Percentiles rank a stretch among this genome's conserved stretches.
phyloP scores from a whole-genome alignment of 805 yeast genomes.

The Candida tammaniensis region DNA sequence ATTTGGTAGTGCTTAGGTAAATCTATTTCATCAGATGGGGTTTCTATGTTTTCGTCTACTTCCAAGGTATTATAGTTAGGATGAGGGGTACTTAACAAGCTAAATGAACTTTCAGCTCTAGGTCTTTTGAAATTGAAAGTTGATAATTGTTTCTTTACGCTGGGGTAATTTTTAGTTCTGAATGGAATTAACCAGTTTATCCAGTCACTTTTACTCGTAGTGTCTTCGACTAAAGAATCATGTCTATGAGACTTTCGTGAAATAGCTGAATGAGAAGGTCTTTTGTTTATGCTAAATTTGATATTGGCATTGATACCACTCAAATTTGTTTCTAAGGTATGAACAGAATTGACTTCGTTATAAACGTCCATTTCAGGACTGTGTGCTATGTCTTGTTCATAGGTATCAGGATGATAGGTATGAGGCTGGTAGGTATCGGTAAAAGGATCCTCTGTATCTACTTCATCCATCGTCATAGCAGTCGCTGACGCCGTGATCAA shows the following conservation, averaged over 20 bases:
- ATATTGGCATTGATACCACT: no score
- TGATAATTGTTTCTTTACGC: slow-evolving; percentile 10
- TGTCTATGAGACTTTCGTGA: not conserved
- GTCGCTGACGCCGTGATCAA: slow-evolving; percentile 25
- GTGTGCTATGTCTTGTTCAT: not conserved
- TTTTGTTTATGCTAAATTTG: no score
- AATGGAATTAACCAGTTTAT: slow-evolving; percentile 14
- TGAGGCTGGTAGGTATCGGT: no score
- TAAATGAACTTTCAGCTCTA: slow-evolving; percentile 1
- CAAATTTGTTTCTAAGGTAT: slow-evolving; percentile 11
- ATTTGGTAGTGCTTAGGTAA: no score
- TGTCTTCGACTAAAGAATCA: not conserved
- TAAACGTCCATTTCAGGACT: not conserved
- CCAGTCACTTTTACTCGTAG: no score
- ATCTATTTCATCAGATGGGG: no score
- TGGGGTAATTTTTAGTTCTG: slow-evolving; percentile 1
- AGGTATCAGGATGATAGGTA: no score
- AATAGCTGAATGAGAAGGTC: no score
- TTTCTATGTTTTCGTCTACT: slow-evolving; percentile 13
- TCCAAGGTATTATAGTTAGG: slow-evolving; percentile 12
- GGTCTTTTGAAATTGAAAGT: slow-evolving; percentile 8
- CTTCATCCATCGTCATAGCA: slow-evolving; percentile 15
- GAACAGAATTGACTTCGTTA: slow-evolving; percentile 2
- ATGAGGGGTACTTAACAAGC: slow-evolving; percentile 6
- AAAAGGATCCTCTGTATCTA: slow-evolving; percentile 4